Evolutionary conservation across 2,329 filamentous ascomycete species (phyloP), one percentile per base, ranked within the genome.

Genomic region (Exophiala viscosa): DNA sequence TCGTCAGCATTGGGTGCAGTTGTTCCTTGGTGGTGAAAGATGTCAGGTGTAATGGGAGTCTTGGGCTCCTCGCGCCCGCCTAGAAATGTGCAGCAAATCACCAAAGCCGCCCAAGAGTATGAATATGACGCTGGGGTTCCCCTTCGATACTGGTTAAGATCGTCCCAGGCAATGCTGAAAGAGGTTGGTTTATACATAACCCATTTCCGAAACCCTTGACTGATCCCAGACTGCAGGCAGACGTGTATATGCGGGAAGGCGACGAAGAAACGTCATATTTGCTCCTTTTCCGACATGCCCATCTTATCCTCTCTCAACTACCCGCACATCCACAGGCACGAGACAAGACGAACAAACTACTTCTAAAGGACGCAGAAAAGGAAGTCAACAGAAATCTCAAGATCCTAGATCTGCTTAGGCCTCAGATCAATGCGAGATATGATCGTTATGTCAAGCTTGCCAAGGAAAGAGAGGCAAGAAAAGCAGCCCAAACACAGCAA

Each of bases 251-350:
- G 64, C 80, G 81, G 38, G 92, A 97, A 70, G 86, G 86, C 64
- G 91, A 96, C 70, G 83, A 90, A 59, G 83, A 90, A 63, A 87
- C 93, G 66, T 88, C 92, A 3, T 99, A 95, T 69, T 80, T 96
- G 49, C 83, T 97, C 54, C 81, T 95, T n/a, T 89, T 93, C 67
- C 85, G 93, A 62, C 90, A 95, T 71, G 90, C 90, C 8, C 80
- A 86, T 48, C 83, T 99, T n/a, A 82, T 96, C 18, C 75, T 96
- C 23, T 81, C 89, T 5, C 80, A 86, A 48, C 76, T 99, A 7
- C 78, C 82, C 0, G 79, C 75, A 1, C 93, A 97, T 63, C 90
- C 92, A 1, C 83, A 93, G 50, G 82, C 82, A 41, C 86, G 81
- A 61, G 79, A 83, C 6, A 78, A 82, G 8, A 82, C 86, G 33